A percentile compares a stretch with the other conserved stretches of the same genome.
These are phyloP conservation scores for Nakazawaea populi DNA, from an alignment of 805 yeast species.

Conservation along the genomic window DNA sequence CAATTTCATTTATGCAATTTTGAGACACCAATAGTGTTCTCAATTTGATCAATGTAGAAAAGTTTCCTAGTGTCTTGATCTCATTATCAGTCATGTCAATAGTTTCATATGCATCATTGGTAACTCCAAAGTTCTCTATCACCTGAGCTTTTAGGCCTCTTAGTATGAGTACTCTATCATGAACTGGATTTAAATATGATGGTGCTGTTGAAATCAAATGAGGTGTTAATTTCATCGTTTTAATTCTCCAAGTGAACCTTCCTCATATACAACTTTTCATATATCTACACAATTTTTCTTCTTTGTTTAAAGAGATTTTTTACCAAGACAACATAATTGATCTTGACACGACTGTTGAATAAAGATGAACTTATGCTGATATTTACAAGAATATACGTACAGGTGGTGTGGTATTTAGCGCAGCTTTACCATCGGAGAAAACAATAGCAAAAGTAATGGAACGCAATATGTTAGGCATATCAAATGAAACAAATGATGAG, in stretches of 20 bases:
- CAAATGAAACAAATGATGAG: too few species aligned
- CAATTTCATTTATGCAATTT: constrained; percentile 47
- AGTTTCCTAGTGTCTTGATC: constrained; percentile 45
- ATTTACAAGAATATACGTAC: not conserved
- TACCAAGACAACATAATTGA: not conserved
- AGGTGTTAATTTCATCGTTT: constrained; percentile 52
- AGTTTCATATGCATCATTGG: constrained; percentile 39
- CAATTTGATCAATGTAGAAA: constrained; percentile 37
- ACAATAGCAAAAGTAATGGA: too few species aligned
- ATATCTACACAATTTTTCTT: not conserved
- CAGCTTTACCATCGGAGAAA: too few species aligned
- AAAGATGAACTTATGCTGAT: not conserved
- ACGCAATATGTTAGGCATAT: too few species aligned
- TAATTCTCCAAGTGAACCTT: not conserved
- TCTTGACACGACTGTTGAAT: not conserved
- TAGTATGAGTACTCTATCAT: constrained; percentile 34
- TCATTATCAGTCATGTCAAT: constrained; percentile 77
- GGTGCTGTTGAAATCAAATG: constrained; percentile 44
- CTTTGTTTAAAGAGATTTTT: not conserved
- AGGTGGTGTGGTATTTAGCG: not conserved
- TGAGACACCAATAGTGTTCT: constrained; percentile 55
- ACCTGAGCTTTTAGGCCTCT: constrained; percentile 34
- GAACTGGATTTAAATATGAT: constrained; percentile 40
- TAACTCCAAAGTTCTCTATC: constrained; percentile 37
- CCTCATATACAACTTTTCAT: not conserved